A percentile compares a stretch with the other conserved stretches of the same genome.
Conservation (phyloP, 2,329 filamentous ascomycete species). For the Colletotrichum phormii region DNA sequence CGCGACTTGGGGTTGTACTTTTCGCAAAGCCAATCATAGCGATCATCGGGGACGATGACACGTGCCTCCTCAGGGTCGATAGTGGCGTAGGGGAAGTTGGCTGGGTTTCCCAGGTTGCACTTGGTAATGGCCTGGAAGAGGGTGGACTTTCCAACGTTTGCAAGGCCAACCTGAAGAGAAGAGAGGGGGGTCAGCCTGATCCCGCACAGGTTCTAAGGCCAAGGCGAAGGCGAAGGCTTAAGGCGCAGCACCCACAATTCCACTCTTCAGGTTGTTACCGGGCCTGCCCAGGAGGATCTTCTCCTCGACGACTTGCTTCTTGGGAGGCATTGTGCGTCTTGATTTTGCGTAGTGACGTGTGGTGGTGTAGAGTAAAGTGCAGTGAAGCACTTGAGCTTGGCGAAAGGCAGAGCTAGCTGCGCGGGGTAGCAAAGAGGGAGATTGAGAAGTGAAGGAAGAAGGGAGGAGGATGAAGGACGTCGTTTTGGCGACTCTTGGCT, state of each 20-base stretch:
- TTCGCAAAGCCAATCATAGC: slow-evolving; percentile 94
- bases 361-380: slow-evolving; percentile 59
- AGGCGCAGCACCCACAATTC: slow-evolving; percentile 78
- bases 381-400: slow-evolving; percentile 63
- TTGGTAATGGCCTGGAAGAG: slow-evolving; percentile 99
- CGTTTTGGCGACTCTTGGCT: slow-evolving; percentile 57
- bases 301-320: slow-evolving; percentile 92
- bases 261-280: slow-evolving; percentile 98
- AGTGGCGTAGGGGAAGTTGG: slow-evolving; percentile 99
- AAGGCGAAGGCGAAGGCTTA: too few species aligned
- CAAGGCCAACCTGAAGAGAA: slow-evolving; percentile 84
- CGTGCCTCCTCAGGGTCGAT: slow-evolving; percentile 99
- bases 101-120: slow-evolving; percentile 95
- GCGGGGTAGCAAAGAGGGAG: slow-evolving; percentile 60
- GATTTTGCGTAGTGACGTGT: slow-evolving; percentile 71
- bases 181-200: slow-evolving; percentile 40
- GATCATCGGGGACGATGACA: slow-evolving; percentile 94
- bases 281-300: slow-evolving; percentile 96
- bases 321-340: slow-evolving; percentile 87
- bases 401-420: slow-evolving; percentile 77
- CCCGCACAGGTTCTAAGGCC: slow-evolving; percentile 50
- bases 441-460: slow-evolving; percentile 65
- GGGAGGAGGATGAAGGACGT: slow-evolving; percentile 51
- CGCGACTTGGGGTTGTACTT: slow-evolving; percentile 98
- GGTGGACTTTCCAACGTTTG: slow-evolving; percentile 99